Base-by-base conservation (phyloP, 2,329 filamentous ascomycete genomes). In the Malbranchea zuffiana region DNA sequence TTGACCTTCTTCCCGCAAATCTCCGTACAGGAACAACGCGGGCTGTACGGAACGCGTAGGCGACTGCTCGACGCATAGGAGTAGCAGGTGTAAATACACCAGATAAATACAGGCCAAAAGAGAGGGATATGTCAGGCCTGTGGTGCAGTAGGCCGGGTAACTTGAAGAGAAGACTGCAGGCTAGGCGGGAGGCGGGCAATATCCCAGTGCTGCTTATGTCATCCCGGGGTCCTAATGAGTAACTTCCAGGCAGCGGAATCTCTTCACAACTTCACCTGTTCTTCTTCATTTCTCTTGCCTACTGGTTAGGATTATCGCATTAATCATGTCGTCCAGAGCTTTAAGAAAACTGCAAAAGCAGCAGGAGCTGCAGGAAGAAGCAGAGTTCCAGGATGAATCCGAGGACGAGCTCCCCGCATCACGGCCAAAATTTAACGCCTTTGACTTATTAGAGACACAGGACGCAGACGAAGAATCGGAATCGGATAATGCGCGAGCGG, bases 251-350 rank as follows among this genome's bases (percentile, higher is more conserved):
- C n/a, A n/a, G n/a, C n/a, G n/a, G n/a, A n/a, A n/a, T n/a, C n/a
- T n/a, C n/a, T n/a, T n/a, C n/a, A n/a, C n/a, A n/a, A n/a, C n/a
- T n/a, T n/a, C n/a, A n/a, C n/a, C n/a, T n/a, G n/a, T n/a, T n/a
- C n/a, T n/a, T n/a, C n/a, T n/a, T n/a, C n/a, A n/a, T n/a, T n/a
- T n/a, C n/a, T n/a, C n/a, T n/a, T n/a, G n/a, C n/a, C n/a, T n/a
- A n/a, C n/a, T n/a, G n/a, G n/a, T n/a, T n/a, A n/a, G n/a, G n/a
- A n/a, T n/a, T n/a, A n/a, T n/a, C n/a, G n/a, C n/a, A n/a, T n/a
- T n/a, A 48, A 49, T 39, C 27, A 80, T 81, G 76, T 80, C 76
- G 28, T 74, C 75, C 12, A 69, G 77, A 46, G 75, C 76, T n/a
- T 58, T 81, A 37, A 68, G 76, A 17, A 75, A 75, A 52, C 66